These are phyloP conservation scores for Cyclanthera cordifolia DNA, from an alignment of 306 rosid genomes.

Conservation along the genomic window DNA sequence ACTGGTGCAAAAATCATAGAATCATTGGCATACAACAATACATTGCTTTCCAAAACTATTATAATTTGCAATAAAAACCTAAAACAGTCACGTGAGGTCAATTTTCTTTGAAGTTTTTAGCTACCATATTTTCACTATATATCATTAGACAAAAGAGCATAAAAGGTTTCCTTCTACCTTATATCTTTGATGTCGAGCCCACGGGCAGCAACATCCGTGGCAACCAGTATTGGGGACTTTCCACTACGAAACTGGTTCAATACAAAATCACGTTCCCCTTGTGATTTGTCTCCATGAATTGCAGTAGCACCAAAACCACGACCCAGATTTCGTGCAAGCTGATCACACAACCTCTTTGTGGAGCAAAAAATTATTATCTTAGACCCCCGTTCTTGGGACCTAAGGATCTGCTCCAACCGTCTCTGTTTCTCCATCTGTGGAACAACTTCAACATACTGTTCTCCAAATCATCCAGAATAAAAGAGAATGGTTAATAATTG, in stretches of 20 bases:
- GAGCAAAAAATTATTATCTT: conserved; percentile 86
- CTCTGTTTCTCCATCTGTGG: conserved; percentile 96
- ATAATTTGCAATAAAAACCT: background rate
- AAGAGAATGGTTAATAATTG: background rate
- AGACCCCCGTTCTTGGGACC: conserved; percentile 85
- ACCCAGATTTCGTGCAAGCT: conserved; percentile 80
- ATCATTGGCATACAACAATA: background rate
- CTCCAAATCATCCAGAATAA: background rate
- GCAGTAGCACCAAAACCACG: conserved; percentile 90
- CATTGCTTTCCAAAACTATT: background rate
- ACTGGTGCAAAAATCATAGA: background rate
- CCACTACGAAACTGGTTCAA: conserved; percentile 87
- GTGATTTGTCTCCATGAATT: conserved; percentile 98
- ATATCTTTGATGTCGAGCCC: conserved; percentile 98
- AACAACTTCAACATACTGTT: conserved; percentile 91
- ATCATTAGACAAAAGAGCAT: background rate
- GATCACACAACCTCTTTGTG: conserved; percentile 92
- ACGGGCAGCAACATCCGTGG: conserved; percentile 98
- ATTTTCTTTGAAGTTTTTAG: background rate
- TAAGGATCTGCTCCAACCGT: conserved; percentile 94
- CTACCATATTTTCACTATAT: background rate
- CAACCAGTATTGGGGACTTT: conserved; percentile 84
- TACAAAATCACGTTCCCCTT: conserved; percentile 89
- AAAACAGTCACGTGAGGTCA: background rate
- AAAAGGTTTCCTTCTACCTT: conserved; percentile 42